Evolutionary conservation across 108 stramenopile genomes (phyloP), one percentile per base, ranked within the genome.

Genomic region (Craspedostauros australis): DNA sequence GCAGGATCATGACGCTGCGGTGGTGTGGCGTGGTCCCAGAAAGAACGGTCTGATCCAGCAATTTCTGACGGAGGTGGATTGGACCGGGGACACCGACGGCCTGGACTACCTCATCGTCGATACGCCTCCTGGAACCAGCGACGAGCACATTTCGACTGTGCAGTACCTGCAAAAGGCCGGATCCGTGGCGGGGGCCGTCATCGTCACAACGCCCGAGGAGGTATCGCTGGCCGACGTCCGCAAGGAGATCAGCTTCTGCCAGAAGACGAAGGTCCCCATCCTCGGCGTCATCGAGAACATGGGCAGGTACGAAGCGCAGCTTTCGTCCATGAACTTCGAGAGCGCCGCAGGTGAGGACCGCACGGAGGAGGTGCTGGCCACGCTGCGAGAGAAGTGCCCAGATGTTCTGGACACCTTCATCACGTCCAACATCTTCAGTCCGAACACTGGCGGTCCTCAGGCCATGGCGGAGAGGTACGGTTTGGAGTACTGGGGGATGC

Each of bases 41-140:
- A 99, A 99, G 74, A 99, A 98, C 62, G 97, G 95, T 9, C 76
- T 99, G 18, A 99, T 99, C 70, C 94, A 96, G 71, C 97, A 98
- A 66, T 99, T 99, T 60, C 68, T 99, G 41, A 97, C 96, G 5
- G 84, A 95, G 46, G 88, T 92, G 0, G 80, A 82, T 68, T 91
- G 92, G 88, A 80, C 76, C 0, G 82, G 80, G 2, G 82, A 77
- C 20, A 74, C 72, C 33, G 79, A 65, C 24, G 95, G 94, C 9
- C 72, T 99, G 42, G 98, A 99, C 75, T 99, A 96, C 61, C 65
- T 99, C 19, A 76, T 99, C 48, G 74, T 99, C 21, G 99, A 99
- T 72, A 99, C 98, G 18, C 99, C 99, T 11, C 99, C 99, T 1
- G 99, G 99, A 31, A 99, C 99, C 14, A 88, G 85, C 49, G 99